Evolutionary conservation across 768 basidiomycete species (phyloP), one percentile per base, ranked within the genome.

Genomic region (Mycena kentingensis): DNA sequence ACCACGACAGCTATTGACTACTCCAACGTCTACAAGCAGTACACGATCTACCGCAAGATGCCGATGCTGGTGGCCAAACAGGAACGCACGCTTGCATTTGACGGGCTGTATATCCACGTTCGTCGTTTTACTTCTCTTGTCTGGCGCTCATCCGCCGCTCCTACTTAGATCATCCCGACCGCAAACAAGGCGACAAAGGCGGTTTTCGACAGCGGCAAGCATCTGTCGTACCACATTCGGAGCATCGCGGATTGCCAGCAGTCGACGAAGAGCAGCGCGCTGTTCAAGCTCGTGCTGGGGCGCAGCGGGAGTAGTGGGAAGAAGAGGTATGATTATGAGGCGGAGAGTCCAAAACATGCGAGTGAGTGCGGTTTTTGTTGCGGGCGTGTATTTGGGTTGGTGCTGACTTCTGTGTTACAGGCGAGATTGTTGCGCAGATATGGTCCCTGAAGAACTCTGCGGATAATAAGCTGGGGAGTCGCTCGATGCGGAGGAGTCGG

Each of bases 281-380:
- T 83, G 31, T 95, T 99, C 81, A 96, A 95, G 76, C 79, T 98
- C 18, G 82, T 96, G 27, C 81, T 98, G 12, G 87, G 83, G 64
- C 75, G 89, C 64, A 76, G 89, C 57, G 80, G 82, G 31, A 31
- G 50, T 12, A 79, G 80, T 36, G 78, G 83, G 35, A 88, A 86
- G 60, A 99, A 98, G 77, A 78, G 93, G 32, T 98, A 98, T 66
- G 96, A 98, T 63, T 98, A 97, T 65, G 97, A 99, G 71, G 96
- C 94, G 0, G 95, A 96, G 69, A 93, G 74, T 59, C 78, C 88
- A 2, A 87, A 85, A 67, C 65, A 84, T 50, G 93, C 95, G 41
- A 80, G 90, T 90, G 64, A 61, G 88, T 70, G 8, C 13, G 13
- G 19, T 37, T 45, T 15, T n/a, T 28, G 50, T 42, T 13, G 50